phyloP scores from a whole-genome alignment of 176 grass and related monocot genomes.

The Elymus sibiricus region DNA sequence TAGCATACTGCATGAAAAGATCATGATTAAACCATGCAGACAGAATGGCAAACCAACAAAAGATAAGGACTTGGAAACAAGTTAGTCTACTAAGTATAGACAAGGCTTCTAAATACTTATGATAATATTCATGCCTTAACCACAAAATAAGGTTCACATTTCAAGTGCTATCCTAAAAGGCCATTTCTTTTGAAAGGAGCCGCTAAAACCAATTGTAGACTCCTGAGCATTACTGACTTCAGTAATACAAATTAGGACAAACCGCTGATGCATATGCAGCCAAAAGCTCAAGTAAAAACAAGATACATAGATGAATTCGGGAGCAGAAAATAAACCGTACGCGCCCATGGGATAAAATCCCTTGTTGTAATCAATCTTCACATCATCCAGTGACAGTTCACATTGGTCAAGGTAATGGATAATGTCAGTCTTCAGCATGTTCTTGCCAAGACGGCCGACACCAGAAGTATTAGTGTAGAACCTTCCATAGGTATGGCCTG shows the following conservation, averaged over 20 bases:
- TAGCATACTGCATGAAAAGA: background rate
- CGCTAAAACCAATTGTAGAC: background rate
- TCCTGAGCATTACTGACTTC: background rate
- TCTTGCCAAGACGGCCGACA: constrained; percentile 34
- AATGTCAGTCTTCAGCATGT: constrained; percentile 88
- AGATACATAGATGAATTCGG: background rate
- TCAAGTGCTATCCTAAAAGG: background rate
- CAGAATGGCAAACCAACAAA: background rate
- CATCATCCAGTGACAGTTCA: constrained; percentile 62
- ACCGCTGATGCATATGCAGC: background rate
- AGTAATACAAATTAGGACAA: background rate
- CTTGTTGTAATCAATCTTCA: constrained; percentile 85
- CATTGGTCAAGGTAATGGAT: constrained; percentile 70
- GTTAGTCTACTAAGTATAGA: constrained; percentile 13
- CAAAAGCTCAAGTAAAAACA: constrained; percentile 20
- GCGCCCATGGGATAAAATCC: constrained; percentile 43
- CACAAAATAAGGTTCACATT: background rate
- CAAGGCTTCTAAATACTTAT: constrained; percentile 12
- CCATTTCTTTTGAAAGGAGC: background rate
- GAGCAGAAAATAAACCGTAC: constrained; percentile 49
- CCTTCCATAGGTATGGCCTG: constrained; percentile 70
- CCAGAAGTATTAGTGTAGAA: constrained; percentile 20
- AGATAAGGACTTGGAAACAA: background rate
- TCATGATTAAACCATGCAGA: background rate
- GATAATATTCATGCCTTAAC: constrained; percentile 13